Conservation (phyloP, 2,329 filamentous ascomycete species). For the Aspergillus japonicus region DNA sequence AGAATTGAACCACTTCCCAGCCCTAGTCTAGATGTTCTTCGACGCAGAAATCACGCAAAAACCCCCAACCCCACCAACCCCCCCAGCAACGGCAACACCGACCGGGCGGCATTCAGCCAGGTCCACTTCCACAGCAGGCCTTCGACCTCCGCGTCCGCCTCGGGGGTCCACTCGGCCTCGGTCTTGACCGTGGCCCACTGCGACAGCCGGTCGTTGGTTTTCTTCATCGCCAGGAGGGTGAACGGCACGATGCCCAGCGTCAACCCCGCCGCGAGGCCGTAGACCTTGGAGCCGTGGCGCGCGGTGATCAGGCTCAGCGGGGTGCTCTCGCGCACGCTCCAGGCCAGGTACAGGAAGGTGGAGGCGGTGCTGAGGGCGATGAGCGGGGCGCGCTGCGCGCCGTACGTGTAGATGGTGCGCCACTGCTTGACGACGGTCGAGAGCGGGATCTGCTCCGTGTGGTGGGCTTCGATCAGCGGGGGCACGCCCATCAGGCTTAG, state of each 20-base stretch:
- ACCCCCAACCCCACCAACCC: constrained; percentile 16
- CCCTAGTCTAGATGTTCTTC: neutral
- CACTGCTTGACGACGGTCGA: constrained; percentile 17
- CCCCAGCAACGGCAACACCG: constrained; percentile 22
- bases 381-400: constrained; percentile 26
- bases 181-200: constrained; percentile 17
- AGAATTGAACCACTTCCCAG: neutral
- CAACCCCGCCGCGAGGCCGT: constrained; percentile 29
- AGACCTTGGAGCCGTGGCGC: constrained; percentile 19
- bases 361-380: constrained; percentile 22
- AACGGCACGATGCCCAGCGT: constrained; percentile 35
- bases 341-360: constrained; percentile 32
- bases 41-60: neutral
- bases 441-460: constrained; percentile 8
- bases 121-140: constrained; percentile 22
- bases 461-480: constrained; percentile 22
- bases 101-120: constrained; percentile 21
- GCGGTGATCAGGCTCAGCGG: constrained; percentile 15
- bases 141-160: neutral
- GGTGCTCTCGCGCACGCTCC: constrained; percentile 20
- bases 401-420: constrained; percentile 23
- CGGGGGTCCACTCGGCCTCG: neutral
- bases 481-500: constrained; percentile 28
- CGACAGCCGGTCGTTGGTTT: constrained; percentile 29
- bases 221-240: constrained; percentile 29